These are phyloP conservation scores for Hypocrella siamensis DNA, from an alignment of 2,329 filamentous ascomycete species.

Conservation along the genomic window DNA sequence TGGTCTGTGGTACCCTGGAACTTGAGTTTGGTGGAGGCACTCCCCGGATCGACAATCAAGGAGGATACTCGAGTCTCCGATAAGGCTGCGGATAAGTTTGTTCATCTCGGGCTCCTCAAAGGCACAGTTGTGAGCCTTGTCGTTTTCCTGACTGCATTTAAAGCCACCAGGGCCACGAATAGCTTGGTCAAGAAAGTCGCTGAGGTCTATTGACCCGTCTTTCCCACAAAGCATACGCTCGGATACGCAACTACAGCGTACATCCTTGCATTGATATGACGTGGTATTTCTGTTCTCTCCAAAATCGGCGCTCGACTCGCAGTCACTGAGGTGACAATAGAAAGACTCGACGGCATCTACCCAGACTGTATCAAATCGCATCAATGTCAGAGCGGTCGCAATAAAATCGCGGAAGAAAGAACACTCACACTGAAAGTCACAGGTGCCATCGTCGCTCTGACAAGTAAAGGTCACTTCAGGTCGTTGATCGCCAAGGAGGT, in stretches of 20 bases:
- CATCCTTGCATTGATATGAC: conserved; percentile 68
- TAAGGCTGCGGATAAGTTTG: conserved; percentile 70
- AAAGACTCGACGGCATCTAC: conserved; percentile 89
- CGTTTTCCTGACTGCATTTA: conserved; percentile 51
- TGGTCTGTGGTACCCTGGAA: conserved; percentile 78
- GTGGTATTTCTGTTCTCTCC: conserved; percentile 63
- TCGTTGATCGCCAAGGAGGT: conserved; percentile 68
- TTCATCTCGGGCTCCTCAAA: conserved; percentile 93
- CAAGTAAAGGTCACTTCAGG: conserved; percentile 94
- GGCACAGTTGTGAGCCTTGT: conserved; percentile 49
- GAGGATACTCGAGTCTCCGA: conserved; percentile 81
- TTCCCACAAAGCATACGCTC: conserved; percentile 91
- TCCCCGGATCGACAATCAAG: conserved; percentile 75
- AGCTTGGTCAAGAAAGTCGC: conserved; percentile 66
- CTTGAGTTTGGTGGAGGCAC: conserved; percentile 82
- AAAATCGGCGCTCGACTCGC: conserved; percentile 55
- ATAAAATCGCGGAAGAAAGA: conserved; percentile 4
- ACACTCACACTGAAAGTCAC: conserved; percentile 81
- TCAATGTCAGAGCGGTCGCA: not conserved
- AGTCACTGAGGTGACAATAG: conserved; percentile 80
- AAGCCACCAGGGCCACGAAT: conserved; percentile 86
- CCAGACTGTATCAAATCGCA: conserved; percentile 49
- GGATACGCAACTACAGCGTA: conserved; percentile 76
- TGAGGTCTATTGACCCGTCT: conserved; percentile 78
- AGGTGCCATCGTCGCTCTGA: conserved; percentile 55